Evolutionary conservation across 768 basidiomycete genomes (phyloP).

Genomic region (Calocera cornea): DNA sequence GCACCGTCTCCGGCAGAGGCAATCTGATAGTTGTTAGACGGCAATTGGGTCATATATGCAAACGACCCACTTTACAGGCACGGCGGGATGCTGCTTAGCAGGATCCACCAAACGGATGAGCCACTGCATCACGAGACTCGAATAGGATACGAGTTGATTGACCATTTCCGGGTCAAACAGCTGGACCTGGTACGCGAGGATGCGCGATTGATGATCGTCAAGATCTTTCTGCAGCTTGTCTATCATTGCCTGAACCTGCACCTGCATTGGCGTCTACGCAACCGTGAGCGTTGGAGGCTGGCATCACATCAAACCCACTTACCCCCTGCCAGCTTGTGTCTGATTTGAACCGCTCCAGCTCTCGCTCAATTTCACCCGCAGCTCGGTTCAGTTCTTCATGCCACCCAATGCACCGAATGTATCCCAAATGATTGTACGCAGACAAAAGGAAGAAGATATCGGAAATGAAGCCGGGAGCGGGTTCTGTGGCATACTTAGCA

Average conservation of each 20-base stretch:
- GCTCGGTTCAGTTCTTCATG: slow-evolving; percentile 36
- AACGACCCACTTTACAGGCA: slow-evolving; percentile 45
- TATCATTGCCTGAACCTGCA: slow-evolving; percentile 63
- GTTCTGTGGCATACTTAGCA: slow-evolving; percentile 27
- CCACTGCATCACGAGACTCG: slow-evolving; percentile 88
- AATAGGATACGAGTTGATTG: slow-evolving; percentile 65
- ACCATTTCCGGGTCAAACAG: slow-evolving; percentile 76
- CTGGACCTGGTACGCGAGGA: slow-evolving; percentile 73
- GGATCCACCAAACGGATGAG: slow-evolving; percentile 83
- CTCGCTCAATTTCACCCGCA: slow-evolving; percentile 57
- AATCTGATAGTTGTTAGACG: slow-evolving; percentile 36
- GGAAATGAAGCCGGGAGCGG: slow-evolving; percentile 81
- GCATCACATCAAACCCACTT: slow-evolving; percentile 20
- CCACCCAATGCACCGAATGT: slow-evolving; percentile 64
- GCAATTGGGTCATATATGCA: not conserved
- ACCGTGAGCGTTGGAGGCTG: slow-evolving; percentile 1
- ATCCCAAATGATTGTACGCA: slow-evolving; percentile 80
- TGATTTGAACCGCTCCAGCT: slow-evolving; percentile 59
- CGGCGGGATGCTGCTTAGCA: slow-evolving; percentile 56
- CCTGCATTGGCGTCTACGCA: slow-evolving; percentile 53
- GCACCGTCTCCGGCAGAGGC: slow-evolving; percentile 74
- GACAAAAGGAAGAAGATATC: slow-evolving; percentile 84
- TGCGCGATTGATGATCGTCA: slow-evolving; percentile 52
- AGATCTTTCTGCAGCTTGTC: slow-evolving; percentile 70
- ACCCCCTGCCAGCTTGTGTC: slow-evolving; percentile 78